A percentile compares a stretch with the other conserved stretches of the same genome.
These are phyloP conservation scores for Lepidopterella palustris DNA, from an alignment of 495 filamentous ascomycete species.

Conservation along the genomic window DNA sequence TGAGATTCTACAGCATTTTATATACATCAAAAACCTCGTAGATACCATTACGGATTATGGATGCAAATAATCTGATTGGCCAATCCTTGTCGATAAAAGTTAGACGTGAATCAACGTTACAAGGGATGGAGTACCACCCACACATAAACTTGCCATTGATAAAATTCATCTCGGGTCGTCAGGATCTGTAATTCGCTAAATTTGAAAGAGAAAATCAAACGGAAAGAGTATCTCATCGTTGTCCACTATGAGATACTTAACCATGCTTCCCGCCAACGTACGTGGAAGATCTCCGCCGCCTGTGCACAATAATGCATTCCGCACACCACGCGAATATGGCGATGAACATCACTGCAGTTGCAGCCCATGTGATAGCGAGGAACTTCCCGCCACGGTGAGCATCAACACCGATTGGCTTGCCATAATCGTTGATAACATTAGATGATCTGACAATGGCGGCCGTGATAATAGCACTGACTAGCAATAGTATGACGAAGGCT, in stretches of 20 bases:
- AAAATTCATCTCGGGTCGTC: too few relatives aligned
- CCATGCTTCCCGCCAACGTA: neutral
- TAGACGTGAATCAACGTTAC: neutral
- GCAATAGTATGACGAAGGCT: slow-evolving; percentile 43
- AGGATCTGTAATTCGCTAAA: too few relatives aligned
- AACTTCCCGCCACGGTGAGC: slow-evolving; percentile 52
- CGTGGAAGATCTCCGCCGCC: slow-evolving; percentile 5
- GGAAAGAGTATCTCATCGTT: too few relatives aligned
- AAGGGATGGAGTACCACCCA: neutral
- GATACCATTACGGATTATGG: neutral
- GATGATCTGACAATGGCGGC: slow-evolving; percentile 52
- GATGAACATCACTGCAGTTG: slow-evolving; percentile 46
- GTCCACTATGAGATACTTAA: too few relatives aligned
- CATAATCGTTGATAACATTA: slow-evolving; percentile 51
- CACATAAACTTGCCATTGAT: too few relatives aligned
- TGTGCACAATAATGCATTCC: slow-evolving; percentile 27
- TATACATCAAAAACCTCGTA: too few relatives aligned
- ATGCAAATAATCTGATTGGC: neutral
- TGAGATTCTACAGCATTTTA: too few relatives aligned
- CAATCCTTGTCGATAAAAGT: neutral
- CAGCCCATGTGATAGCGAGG: slow-evolving; percentile 55
- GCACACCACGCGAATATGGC: slow-evolving; percentile 38
- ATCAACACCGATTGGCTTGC: slow-evolving; percentile 47
- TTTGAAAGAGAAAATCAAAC: too few relatives aligned
- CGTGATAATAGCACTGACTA: slow-evolving; percentile 62